A percentile compares a stretch with the other conserved stretches of the same genome.
Conservation (phyloP, 139 green algal species). For the Astrephomene gubernaculifera region DNA sequence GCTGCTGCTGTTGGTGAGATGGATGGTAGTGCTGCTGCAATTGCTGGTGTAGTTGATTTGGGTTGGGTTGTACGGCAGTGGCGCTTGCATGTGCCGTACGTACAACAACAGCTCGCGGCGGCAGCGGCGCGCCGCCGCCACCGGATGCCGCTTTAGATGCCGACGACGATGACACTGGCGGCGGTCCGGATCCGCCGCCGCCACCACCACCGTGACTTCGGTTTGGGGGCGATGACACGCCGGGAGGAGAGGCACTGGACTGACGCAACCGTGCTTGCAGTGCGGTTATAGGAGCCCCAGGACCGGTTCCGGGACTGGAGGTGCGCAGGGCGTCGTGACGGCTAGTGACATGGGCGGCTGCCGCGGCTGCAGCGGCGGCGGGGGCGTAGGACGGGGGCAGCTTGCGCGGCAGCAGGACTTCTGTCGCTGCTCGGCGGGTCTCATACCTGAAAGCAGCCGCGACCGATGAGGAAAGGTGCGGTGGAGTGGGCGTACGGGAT, state of each 20-base stretch:
- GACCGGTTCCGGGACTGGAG: no score
- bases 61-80: background rate
- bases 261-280: no score
- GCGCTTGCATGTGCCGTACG: background rate
- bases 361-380: background rate
- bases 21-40: background rate
- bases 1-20: background rate
- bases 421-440: slow-evolving; percentile 8
- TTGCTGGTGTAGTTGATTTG: background rate
- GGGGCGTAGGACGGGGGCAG: background rate
- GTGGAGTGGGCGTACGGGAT: no score
- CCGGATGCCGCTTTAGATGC: no score
- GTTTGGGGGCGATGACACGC: no score
- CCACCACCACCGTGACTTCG: no score
- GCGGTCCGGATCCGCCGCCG: no score
- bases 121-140: background rate
- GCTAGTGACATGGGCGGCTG: background rate
- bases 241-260: no score
- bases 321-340: no score
- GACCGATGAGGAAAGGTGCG: no score
- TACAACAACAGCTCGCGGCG: background rate
- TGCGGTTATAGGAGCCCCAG: no score
- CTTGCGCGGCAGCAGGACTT: slow-evolving; percentile 21
- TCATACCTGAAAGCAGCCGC: background rate
- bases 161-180: no score